Conservation (phyloP, 495 filamentous ascomycete species). For the Penicillium silybi region DNA sequence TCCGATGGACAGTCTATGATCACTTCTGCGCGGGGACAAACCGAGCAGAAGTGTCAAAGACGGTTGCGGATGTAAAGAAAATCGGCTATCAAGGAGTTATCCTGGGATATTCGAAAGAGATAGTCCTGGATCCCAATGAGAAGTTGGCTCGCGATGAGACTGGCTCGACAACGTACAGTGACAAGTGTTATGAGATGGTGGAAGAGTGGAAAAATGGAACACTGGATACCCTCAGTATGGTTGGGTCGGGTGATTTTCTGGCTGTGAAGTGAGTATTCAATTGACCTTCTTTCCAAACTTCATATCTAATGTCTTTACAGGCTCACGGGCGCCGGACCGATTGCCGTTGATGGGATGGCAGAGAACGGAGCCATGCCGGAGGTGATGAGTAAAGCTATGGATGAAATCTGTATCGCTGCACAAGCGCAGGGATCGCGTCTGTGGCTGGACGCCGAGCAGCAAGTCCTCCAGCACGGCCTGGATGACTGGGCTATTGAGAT, state of each 20-base stretch:
- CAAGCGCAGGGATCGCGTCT: conserved; percentile 29
- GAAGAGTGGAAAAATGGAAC: conserved; percentile 65
- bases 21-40: conserved; percentile 83
- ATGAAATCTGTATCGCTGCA: conserved; percentile 28
- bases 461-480: conserved; percentile 32
- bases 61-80: conserved; percentile 54
- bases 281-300: background rate
- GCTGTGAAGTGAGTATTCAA: conserved; percentile 59
- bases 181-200: conserved; percentile 48
- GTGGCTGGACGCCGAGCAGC: conserved; percentile 39
- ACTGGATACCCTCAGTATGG: conserved; percentile 63
- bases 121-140: conserved; percentile 56
- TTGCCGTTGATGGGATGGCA: conserved; percentile 27
- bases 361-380: conserved; percentile 21
- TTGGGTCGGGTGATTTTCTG: conserved; percentile 66
- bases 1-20: conserved; percentile 76
- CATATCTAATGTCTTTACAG: conserved; percentile 5
- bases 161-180: conserved; percentile 10
- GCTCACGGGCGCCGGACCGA: conserved; percentile 30
- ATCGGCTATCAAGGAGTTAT: conserved; percentile 79
- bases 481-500: conserved; percentile 36
- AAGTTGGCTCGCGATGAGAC: conserved; percentile 11
- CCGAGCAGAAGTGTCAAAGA: conserved; percentile 54
- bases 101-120: conserved; percentile 72
- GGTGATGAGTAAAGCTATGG: conserved; percentile 25